These are phyloP conservation scores for Dispira parvispora DNA, from an alignment of 192 early-diverging fungal genomes.

Conservation along the genomic window DNA sequence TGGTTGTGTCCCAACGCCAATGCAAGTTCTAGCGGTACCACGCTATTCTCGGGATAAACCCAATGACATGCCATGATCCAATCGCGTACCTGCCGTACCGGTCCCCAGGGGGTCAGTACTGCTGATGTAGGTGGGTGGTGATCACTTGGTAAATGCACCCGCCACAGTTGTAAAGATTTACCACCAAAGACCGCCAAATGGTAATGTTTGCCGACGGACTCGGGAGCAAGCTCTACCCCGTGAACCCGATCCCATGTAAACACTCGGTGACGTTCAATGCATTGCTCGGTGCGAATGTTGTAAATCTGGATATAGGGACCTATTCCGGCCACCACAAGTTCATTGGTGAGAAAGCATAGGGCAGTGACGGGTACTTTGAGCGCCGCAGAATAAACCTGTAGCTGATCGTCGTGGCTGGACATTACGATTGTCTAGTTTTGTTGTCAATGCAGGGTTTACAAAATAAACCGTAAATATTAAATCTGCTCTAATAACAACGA, in stretches of 20 bases:
- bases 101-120: slow-evolving; percentile 16
- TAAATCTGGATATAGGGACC: slow-evolving; percentile 24
- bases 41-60: slow-evolving; percentile 18
- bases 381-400: neutral
- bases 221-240: slow-evolving; percentile 19
- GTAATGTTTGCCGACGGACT: neutral
- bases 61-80: slow-evolving; percentile 70
- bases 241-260: slow-evolving; percentile 23
- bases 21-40: slow-evolving; percentile 27
- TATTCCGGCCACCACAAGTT: slow-evolving; percentile 18
- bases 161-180: slow-evolving; percentile 24
- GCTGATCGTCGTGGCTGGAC: no score
- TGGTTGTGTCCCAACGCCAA: slow-evolving; percentile 63
- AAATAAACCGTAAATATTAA: no score
- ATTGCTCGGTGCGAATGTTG: slow-evolving; percentile 11
- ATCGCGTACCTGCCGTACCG: slow-evolving; percentile 33
- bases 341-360: slow-evolving; percentile 21
- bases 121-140: neutral
- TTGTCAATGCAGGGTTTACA: no score
- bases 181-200: slow-evolving; percentile 28
- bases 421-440: no score
- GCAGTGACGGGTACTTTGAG: slow-evolving; percentile 23
- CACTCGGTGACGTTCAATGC: slow-evolving; percentile 9
- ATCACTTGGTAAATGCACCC: slow-evolving; percentile 5
- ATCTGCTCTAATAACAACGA: no score